A percentile compares a stretch with the other conserved stretches of the same genome.
phyloP scores from a whole-genome alignment of 495 filamentous ascomycete genomes.

The Tuber calosporum region DNA sequence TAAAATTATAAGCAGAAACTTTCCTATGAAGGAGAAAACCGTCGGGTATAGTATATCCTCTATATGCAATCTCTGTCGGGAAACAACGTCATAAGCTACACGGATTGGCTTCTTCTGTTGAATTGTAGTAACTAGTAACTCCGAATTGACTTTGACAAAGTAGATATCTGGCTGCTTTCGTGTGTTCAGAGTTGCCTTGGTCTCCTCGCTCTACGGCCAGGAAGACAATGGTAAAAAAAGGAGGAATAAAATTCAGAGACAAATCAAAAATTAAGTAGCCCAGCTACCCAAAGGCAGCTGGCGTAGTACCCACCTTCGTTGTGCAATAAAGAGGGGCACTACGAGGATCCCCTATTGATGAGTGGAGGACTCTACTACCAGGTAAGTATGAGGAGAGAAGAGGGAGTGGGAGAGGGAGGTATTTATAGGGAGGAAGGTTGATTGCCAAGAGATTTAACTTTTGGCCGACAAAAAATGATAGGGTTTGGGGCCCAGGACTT shows the following conservation, averaged over 20 bases:
- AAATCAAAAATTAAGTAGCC: not conserved
- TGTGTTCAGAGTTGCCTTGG: not conserved
- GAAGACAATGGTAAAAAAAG: not conserved
- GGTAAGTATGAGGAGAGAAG: not conserved
- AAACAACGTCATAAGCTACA: too few species aligned
- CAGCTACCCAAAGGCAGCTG: not conserved
- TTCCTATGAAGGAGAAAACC: too few species aligned
- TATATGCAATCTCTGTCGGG: too few species aligned
- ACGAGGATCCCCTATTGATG: not conserved
- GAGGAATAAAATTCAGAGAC: not conserved
- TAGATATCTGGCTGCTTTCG: not conserved
- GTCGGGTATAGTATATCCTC: too few species aligned
- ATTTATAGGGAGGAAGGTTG: not conserved
- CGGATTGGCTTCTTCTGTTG: not conserved
- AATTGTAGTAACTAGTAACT: not conserved
- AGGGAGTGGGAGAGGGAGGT: not conserved
- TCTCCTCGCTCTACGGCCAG: not conserved
- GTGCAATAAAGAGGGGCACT: not conserved
- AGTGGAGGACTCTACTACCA: not conserved
- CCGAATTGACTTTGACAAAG: not conserved
- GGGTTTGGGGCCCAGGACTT: not conserved
- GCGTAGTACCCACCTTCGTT: not conserved
- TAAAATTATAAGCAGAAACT: too few species aligned
- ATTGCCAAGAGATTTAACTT: not conserved
- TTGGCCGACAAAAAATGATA: not conserved